Evolutionary conservation across 2,329 filamentous ascomycete species (phyloP), one percentile per base, ranked within the genome.

Genomic region (Graphium sp.): DNA sequence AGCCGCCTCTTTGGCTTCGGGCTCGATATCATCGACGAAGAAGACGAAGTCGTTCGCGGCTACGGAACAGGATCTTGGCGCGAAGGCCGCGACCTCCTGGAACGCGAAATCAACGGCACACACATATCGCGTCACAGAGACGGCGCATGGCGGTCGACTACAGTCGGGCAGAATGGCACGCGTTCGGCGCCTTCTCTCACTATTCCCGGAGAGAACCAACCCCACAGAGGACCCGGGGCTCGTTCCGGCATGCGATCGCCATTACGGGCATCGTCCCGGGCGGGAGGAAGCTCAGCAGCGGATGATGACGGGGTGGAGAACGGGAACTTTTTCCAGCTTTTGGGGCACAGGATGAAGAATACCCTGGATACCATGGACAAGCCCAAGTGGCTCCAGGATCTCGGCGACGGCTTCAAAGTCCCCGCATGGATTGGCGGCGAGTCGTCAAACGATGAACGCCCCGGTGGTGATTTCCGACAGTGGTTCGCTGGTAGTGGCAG

Each of bases 61-160:
- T 83, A 77, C 37, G 83, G 83, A 10, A 74, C 75, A 1, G 82
- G 81, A 2, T 77, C 76, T 2, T 95, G 87, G 89, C 72, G 85
- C 26, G 89, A 95, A 53, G 89, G 89, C 4, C 69, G 83, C 28
- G 78, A 85, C 28, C 65, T 98, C 17, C 92, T 98, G 36, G 82
- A 93, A 37, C 71, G 82, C 17, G 89, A 95, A 46, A 52, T 85
- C 6, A 71, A 74, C 34, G 76, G 77, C 10, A 66, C 62, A 20
- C 65, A 66, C 4, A 59, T 65, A 23, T 52, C 63, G 27, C 55
- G 60, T 34, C 55, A 62, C 28, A 53, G 60, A 12, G 53, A 59
- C 20, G 54, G 59, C 28, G 50, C 55, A 16, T 44, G 54, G 32
- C 43, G 50, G 27, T 40, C 45, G 23, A 39, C 43, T 23, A 40